Base-by-base conservation (phyloP, 768 basidiomycete genomes). In the Lactarius pseudohatsudake region DNA sequence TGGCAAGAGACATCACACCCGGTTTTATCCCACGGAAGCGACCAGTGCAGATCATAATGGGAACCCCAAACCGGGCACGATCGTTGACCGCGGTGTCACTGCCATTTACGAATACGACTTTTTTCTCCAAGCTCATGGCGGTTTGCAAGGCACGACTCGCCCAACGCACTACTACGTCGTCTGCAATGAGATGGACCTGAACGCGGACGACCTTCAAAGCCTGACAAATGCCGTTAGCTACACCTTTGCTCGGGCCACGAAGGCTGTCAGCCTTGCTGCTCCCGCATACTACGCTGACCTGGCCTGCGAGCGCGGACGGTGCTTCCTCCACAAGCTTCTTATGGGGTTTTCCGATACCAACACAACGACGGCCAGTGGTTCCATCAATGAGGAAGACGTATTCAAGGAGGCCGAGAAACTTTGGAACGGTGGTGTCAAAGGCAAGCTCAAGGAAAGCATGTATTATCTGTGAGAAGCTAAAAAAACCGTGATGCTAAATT, bases 391-490 rank as follows among this genome's bases (percentile, higher is more conserved):
- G 26, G 80, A 85, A 47, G 78, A 80, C 32, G 81, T 88, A 16
- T 77, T 79, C 69, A 73, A 72, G 18, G 88, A 89, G 72, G 91
- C 90, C 1, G 54, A 72, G 61, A 72, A 59, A 18, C 61, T 82
- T 50, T 94, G 91, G 91, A 74, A 75, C 20, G 73, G 73, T 3
- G 90, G 88, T 1, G 86, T 89, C 18, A 69, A 73, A 18, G 83
- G 80, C 2, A 74, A 71, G 7, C 74, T 91, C 73, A 88, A 84
- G 76, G 82, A 89, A 43, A 87, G 86, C 0, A 92, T 92, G 90
- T 92, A 84, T 72, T 92, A 92, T 75, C 78, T 91, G n/a, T 90
- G 69, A 70, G 55, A 26, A 47, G 20, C 15, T 7, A 40, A 13
- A 59, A 20, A 13, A 18, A 34, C 57, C 4, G 16, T 58, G 22